Conservation (phyloP, 805 yeast species). For the Kurtzmaniella fragi region DNA sequence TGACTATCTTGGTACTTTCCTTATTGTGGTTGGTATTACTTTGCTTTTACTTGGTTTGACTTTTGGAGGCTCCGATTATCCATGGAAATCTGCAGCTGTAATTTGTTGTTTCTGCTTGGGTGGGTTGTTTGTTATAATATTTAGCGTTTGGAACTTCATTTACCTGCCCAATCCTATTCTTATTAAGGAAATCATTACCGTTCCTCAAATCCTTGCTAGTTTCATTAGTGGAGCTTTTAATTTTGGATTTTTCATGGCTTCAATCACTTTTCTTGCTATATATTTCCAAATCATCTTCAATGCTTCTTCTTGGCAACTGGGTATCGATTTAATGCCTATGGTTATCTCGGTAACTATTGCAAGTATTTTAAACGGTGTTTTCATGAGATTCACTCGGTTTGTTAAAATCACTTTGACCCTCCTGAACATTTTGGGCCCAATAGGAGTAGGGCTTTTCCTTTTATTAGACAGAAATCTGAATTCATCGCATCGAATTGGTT, state of each 20-base stretch:
- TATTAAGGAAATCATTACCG: constrained; percentile 34
- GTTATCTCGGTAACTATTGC: constrained; percentile 28
- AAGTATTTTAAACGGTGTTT: constrained; percentile 26
- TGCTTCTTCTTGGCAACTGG: constrained; percentile 32
- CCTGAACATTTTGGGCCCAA: constrained; percentile 24
- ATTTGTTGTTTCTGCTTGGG: constrained; percentile 47
- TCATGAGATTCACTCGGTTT: constrained; percentile 21
- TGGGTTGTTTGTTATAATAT: constrained; percentile 26
- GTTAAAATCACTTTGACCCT: constrained; percentile 29
- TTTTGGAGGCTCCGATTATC: constrained; percentile 47
- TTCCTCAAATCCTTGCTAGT: constrained; percentile 33
- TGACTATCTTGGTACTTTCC: constrained; percentile 46
- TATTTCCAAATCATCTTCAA: constrained; percentile 36
- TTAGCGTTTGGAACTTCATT: constrained; percentile 38
- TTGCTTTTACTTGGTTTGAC: constrained; percentile 46
- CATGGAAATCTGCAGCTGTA: constrained; percentile 55
- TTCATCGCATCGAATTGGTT: constrained; percentile 22
- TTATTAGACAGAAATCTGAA: constrained; percentile 19
- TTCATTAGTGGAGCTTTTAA: constrained; percentile 30
- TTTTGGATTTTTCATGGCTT: constrained; percentile 37
- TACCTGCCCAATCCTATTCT: constrained; percentile 44
- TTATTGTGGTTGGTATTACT: constrained; percentile 40
- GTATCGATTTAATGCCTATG: constrained; percentile 32
- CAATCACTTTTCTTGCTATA: constrained; percentile 28
- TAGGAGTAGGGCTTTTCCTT: constrained; percentile 31